A percentile compares a stretch with the other conserved stretches of the same genome.
Conservation (phyloP, 2,329 filamentous ascomycete genomes). For the Paecilomyces fulvus region DNA sequence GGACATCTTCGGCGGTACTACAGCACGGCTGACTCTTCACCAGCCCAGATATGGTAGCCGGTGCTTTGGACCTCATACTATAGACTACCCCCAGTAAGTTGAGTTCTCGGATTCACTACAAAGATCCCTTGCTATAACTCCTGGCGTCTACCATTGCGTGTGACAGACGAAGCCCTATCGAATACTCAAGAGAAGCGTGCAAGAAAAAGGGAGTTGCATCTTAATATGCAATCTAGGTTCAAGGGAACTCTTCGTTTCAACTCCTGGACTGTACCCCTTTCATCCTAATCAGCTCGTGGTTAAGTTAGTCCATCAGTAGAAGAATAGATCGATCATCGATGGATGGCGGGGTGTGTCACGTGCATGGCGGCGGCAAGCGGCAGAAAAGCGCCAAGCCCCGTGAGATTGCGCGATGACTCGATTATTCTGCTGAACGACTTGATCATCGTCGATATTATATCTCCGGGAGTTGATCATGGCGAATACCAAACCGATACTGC, state of each 20-base stretch:
- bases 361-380: not conserved
- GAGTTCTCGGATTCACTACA: too few relatives aligned
- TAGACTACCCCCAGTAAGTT: too few relatives aligned
- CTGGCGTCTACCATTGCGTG: not conserved
- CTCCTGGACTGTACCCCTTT: not conserved
- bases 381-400: not conserved
- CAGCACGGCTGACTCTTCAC: too few relatives aligned
- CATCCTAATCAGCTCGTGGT: not conserved
- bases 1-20: not conserved
- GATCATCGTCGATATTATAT: not conserved
- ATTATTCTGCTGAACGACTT: not conserved
- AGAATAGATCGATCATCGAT: too few relatives aligned
- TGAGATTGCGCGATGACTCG: not conserved
- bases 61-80: too few relatives aligned
- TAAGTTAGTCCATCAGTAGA: not conserved
- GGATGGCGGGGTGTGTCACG: not conserved
- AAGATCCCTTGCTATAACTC: too few relatives aligned
- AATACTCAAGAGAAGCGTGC: not conserved
- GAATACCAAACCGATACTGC: constrained; percentile 41
- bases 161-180: not conserved
- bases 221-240: not conserved
- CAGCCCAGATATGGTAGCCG: too few relatives aligned
- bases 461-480: constrained; percentile 3
- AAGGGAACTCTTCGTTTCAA: not conserved
- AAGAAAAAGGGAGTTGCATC: not conserved